phyloP scores from a whole-genome alignment of 371 early-diverging fungal species.

The Capniomyces stellatus region DNA sequence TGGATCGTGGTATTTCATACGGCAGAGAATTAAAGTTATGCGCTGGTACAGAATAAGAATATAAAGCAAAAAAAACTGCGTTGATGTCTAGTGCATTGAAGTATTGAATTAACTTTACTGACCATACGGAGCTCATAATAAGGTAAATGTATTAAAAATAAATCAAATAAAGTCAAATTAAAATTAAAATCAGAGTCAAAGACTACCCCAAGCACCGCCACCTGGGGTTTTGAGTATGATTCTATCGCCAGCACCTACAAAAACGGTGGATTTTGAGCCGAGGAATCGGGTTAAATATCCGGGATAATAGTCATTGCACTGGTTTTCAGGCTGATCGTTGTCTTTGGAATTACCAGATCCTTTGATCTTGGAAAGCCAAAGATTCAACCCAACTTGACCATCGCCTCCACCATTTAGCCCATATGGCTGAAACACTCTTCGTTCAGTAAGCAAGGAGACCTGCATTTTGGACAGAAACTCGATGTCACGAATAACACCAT shows the following conservation, averaged over 20 bases:
- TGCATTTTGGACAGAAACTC: constrained; percentile 62
- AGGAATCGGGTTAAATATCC: constrained; percentile 36
- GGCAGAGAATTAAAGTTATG: no score
- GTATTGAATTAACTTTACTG: no score
- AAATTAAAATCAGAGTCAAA: no score
- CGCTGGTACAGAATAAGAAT: no score
- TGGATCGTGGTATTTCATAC: no score
- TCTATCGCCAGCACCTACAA: constrained; percentile 54
- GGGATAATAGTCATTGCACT: constrained; percentile 16
- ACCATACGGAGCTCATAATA: no score
- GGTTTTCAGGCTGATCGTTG: not conserved
- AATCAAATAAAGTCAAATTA: no score
- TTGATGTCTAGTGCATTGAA: no score
- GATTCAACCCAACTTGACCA: constrained; percentile 54
- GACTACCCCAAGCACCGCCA: constrained; percentile 55
- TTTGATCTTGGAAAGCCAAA: constrained; percentile 27
- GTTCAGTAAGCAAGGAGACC: constrained; percentile 81
- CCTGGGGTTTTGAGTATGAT: constrained; percentile 81
- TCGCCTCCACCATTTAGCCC: constrained; percentile 72
- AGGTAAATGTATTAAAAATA: no score
- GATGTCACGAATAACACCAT: constrained; percentile 70
- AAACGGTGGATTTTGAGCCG: constrained; percentile 72
- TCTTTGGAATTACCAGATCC: not conserved
- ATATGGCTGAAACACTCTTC: constrained; percentile 78
- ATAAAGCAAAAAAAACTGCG: no score